Conservation (phyloP, 2,329 filamentous ascomycete genomes). For the Fusarium sp. region DNA sequence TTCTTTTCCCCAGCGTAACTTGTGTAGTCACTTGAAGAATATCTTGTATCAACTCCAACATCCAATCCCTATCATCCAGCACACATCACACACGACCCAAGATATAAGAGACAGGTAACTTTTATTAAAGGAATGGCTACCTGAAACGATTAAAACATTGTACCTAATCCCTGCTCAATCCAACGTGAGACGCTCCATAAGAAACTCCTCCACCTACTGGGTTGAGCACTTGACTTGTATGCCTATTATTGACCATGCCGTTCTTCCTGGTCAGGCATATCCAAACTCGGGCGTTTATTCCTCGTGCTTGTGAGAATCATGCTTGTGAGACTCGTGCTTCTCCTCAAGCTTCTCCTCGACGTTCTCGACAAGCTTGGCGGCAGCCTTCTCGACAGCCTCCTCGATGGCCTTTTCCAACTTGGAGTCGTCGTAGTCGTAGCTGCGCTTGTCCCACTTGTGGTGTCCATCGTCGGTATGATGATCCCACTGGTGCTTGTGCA, state of each 20-base stretch:
- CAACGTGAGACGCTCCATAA: not conserved
- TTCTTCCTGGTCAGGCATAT: not conserved
- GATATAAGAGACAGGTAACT: conserved; percentile 29
- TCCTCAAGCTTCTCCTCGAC: conserved; percentile 11
- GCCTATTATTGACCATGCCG: not conserved
- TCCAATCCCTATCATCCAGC: no score
- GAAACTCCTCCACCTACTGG: conserved; percentile 2
- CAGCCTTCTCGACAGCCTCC: conserved; percentile 13
- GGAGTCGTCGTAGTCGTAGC: conserved; percentile 14
- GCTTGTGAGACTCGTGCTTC: conserved; percentile 5
- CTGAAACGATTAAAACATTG: conserved; percentile 27
- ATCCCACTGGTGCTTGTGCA: no score
- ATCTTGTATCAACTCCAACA: no score
- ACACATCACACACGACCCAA: not conserved
- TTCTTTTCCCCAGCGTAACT: no score
- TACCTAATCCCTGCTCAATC: conserved; percentile 30
- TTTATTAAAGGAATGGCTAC: conserved; percentile 39
- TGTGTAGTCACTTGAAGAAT: no score
- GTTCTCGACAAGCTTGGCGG: conserved; percentile 21
- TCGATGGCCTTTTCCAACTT: conserved; percentile 30
- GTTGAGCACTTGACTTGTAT: conserved; percentile 6
- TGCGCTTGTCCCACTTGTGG: conserved; percentile 18
- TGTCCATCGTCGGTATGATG: no score
- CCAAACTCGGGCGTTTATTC: not conserved
- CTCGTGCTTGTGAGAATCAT: not conserved